Evolutionary conservation across 2,329 filamentous ascomycete genomes (phyloP), one percentile per base, ranked within the genome.

Genomic region (Zymoseptoria pseudotritici): DNA sequence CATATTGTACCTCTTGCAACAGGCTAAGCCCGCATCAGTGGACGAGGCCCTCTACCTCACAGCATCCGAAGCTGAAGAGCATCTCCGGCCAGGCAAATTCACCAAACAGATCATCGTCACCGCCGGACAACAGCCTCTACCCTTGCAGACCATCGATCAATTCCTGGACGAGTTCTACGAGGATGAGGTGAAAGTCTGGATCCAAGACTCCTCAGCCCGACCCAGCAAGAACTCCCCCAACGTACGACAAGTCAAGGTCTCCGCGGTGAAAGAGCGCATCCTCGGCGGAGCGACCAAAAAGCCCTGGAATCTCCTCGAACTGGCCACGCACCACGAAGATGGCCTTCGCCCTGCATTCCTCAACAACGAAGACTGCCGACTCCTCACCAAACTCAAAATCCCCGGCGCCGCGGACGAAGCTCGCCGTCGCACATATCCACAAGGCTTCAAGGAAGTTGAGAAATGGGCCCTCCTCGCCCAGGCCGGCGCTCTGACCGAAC

Each of bases 391-490:
- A 56, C 56, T 73, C 53, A 73, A 73, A 60, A 65, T 70, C 29
- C 68, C 68, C 9, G 58, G 58, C 19, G 51, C 51, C 11, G 63
- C 53, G n/a, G 66, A 69, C 52, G 61, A 64, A 21, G 67, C 67
- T 11, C 66, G 65, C n/a, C 66, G 71, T 5, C 63, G 64, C 13
- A 66, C 67, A 24, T 71, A 68, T 51, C 58, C 60, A 4, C 59
- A 59, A n/a, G 71, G 70, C 5, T 73, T 67, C 63, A 71, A 70
- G 50, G 71, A 73, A 53, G 68, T 72, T 55, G 71, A 73, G 66
- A 71, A 70, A 53, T 73, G 71, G 71, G 66, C 68, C 1, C 59
- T 73, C 3, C 56, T 71, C n/a, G 71, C 70, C 2, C 66, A 73
- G 61, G 66, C 67, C 13, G 70, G 71, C n/a, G 70, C 70, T 9